phyloP scores from a whole-genome alignment of 1,284 basidiomycete species.

The Meira miltonrushii region DNA sequence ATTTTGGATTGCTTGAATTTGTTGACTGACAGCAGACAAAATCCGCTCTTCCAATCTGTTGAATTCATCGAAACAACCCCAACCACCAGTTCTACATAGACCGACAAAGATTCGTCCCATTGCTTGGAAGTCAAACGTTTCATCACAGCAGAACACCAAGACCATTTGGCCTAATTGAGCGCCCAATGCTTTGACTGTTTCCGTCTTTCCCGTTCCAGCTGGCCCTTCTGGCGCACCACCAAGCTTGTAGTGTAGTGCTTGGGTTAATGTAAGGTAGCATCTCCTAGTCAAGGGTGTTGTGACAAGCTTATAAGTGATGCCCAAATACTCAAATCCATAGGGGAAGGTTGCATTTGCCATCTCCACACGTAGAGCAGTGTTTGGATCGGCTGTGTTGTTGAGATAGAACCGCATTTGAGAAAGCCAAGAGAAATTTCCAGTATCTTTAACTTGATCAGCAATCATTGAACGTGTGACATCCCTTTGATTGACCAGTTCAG shows the following conservation, averaged over 20 bases:
- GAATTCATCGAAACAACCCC: constrained; percentile 56
- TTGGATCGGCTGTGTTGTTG: constrained; percentile 64
- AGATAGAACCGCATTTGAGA: constrained; percentile 99
- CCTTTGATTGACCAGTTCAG: constrained; percentile 94
- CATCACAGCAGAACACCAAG: constrained; percentile 97
- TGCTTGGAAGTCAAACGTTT: constrained; percentile 98
- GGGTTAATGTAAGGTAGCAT: constrained; percentile 92
- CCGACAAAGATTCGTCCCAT: constrained; percentile 99
- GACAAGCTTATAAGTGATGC: constrained; percentile 91
- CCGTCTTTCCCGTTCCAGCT: constrained; percentile 97
- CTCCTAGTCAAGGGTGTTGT: constrained; percentile 98
- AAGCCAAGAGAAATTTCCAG: constrained; percentile 81
- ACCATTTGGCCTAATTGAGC: constrained; percentile 96
- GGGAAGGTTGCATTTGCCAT: constrained; percentile 90
- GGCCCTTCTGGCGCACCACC: constrained; percentile 80
- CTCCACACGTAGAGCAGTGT: constrained; percentile 67
- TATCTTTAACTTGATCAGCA: constrained; percentile 63
- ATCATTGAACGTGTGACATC: constrained; percentile 83
- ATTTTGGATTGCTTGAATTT: constrained; percentile 97
- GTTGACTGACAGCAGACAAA: constrained; percentile 94
- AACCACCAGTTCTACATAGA: constrained; percentile 96
- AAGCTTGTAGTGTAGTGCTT: constrained; percentile 87
- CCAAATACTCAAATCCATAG: constrained; percentile 98
- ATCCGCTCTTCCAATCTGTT: constrained; percentile 98
- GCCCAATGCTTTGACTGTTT: constrained; percentile 97